Conservation (phyloP, 129 eudicot species). For the Pseudognaphalium luteoalbum region DNA sequence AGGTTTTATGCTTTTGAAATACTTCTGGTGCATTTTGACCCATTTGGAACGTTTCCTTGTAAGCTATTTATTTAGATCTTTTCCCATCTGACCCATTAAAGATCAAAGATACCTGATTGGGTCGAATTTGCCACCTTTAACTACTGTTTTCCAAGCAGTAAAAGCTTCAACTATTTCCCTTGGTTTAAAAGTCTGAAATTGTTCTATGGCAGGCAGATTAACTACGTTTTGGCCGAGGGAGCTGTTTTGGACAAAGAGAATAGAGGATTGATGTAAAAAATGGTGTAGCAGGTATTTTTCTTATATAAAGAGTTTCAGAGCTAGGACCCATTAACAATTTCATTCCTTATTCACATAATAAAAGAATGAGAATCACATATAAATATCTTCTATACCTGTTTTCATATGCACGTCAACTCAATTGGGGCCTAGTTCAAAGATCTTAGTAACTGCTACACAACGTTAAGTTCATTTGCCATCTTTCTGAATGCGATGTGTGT, state of each 20-base stretch:
- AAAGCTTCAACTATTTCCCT: conserved; percentile 8
- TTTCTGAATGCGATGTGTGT: too few relatives aligned
- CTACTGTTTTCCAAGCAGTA: background rate
- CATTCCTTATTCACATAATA: conserved; percentile 6
- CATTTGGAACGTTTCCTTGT: background rate
- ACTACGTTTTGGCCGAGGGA: background rate
- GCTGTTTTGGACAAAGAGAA: conserved; percentile 18
- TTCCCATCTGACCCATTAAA: background rate
- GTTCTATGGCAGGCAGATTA: conserved; percentile 24
- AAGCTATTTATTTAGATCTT: background rate
- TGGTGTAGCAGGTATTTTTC: conserved; percentile 14
- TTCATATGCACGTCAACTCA: conserved; percentile 1
- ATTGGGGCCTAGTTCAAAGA: background rate
- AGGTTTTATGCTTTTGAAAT: background rate
- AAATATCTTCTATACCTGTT: background rate
- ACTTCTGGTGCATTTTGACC: background rate
- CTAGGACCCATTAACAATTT: background rate
- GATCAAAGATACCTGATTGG: background rate
- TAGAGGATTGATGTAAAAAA: conserved; percentile 16
- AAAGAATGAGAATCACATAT: conserved; percentile 5
- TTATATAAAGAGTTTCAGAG: background rate
- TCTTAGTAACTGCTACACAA: too few relatives aligned
- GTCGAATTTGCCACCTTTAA: background rate
- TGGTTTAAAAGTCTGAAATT: background rate
- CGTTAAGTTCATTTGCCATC: too few relatives aligned